phyloP scores from a whole-genome alignment of 306 rosid genomes.

The Geum urbanum region DNA sequence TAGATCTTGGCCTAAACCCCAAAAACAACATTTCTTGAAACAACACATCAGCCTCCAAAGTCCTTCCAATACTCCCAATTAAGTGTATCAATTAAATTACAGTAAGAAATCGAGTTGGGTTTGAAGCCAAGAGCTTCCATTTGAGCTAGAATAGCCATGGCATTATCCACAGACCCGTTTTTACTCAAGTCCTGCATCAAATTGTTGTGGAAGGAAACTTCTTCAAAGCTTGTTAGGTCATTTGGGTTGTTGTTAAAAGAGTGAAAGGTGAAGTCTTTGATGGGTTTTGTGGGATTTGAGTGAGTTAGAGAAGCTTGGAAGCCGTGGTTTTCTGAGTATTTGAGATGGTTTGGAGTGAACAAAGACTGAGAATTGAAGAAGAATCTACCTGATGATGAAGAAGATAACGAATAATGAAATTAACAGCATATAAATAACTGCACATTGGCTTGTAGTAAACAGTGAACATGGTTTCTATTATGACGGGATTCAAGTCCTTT shows the following conservation, averaged over 20 bases:
- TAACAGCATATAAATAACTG: too few species aligned
- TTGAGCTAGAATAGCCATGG: constrained; percentile 52
- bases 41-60: constrained; percentile 63
- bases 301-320: constrained; percentile 10
- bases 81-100: constrained; percentile 51
- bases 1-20: constrained; percentile 49
- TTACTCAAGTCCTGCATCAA: constrained; percentile 46
- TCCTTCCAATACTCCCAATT: constrained; percentile 56
- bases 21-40: constrained; percentile 54
- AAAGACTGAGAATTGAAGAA: constrained; percentile 12
- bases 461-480: too few species aligned
- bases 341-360: constrained; percentile 22
- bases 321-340: constrained; percentile 6
- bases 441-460: too few species aligned
- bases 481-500: too few species aligned
- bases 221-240: neutral
- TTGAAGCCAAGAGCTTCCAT: constrained; percentile 53
- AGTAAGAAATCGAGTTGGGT: constrained; percentile 38
- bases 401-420: constrained; percentile 19
- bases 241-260: neutral
- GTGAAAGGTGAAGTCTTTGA: constrained; percentile 17
- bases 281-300: constrained; percentile 21
- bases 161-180: constrained; percentile 45
- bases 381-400: constrained; percentile 15
- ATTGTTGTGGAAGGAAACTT: neutral